Conservation (phyloP, 2,329 filamentous ascomycete species). For the Fusarium chlamydosporum region DNA sequence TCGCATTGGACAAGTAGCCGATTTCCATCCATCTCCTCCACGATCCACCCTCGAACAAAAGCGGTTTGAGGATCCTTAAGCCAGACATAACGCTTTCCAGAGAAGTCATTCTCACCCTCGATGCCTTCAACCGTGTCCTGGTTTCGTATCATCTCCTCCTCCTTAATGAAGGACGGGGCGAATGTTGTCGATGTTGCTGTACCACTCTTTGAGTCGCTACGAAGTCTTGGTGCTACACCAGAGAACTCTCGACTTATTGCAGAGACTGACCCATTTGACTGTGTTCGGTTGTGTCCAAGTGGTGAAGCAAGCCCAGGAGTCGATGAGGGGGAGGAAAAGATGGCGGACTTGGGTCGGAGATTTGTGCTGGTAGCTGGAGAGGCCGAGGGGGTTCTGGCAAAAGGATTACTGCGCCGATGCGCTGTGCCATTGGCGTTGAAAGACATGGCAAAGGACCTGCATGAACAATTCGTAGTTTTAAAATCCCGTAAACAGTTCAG, state of each 20-base stretch:
- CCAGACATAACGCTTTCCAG: conserved; percentile 98
- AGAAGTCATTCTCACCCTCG: conserved; percentile 99
- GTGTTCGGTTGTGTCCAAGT: conserved; percentile 75
- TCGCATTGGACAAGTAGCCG: conserved; percentile 91
- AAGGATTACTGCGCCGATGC: conserved; percentile 85
- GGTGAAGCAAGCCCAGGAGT: conserved; percentile 57
- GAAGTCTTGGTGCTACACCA: conserved; percentile 48
- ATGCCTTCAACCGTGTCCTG: conserved; percentile 76
- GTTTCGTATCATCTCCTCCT: conserved; percentile 77
- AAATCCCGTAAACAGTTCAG: conserved; percentile 28
- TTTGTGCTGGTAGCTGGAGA: conserved; percentile 70
- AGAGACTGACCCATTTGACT: conserved; percentile 72
- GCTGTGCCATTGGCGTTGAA: conserved; percentile 60
- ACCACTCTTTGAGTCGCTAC: conserved; percentile 74
- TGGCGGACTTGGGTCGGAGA: conserved; percentile 80
- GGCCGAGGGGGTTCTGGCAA: conserved; percentile 77
- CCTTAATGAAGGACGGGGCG: conserved; percentile 95
- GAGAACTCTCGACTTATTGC: conserved; percentile 28
- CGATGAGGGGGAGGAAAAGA: conserved; percentile 74
- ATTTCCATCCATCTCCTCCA: conserved; percentile 80
- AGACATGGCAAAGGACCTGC: conserved; percentile 53
- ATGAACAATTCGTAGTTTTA: conserved; percentile 49
- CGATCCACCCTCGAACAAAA: conserved; percentile 92
- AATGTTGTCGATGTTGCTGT: conserved; percentile 83
- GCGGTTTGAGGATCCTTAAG: conserved; percentile 87